Evolutionary conservation across 2,329 filamentous ascomycete genomes (phyloP).

Genomic region (Aspergillus intermedius): DNA sequence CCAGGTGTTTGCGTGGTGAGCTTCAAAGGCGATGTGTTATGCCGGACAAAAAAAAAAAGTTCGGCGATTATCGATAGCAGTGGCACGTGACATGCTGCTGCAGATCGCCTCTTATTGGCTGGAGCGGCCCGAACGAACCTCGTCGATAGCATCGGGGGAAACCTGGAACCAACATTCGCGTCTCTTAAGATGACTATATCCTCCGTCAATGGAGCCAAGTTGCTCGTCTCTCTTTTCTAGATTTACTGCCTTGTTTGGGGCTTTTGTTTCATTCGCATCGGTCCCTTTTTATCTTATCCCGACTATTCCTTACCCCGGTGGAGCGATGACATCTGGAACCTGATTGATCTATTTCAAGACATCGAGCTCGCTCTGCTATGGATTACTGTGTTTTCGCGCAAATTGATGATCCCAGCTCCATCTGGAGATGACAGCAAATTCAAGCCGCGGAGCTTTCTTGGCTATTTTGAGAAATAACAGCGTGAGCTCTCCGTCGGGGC

Average conservation of each 20-base stretch:
- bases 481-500: slow-evolving; percentile 19
- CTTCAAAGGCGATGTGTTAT: not conserved
- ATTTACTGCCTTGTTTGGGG: not conserved
- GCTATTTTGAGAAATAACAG: slow-evolving; percentile 20
- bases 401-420: slow-evolving; percentile 5
- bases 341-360: slow-evolving; percentile 12
- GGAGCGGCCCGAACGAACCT: slow-evolving; percentile 25
- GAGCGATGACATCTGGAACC: slow-evolving; percentile 13
- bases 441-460: slow-evolving; percentile 15
- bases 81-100: slow-evolving; percentile 23
- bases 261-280: slow-evolving; percentile 1
- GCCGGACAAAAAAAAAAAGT: slow-evolving; percentile 20
- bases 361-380: slow-evolving; percentile 14
- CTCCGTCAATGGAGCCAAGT: not conserved
- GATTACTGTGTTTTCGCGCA: slow-evolving; percentile 9
- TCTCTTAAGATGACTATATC: slow-evolving; percentile 1
- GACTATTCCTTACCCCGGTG: not conserved
- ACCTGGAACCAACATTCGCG: slow-evolving; percentile 6
- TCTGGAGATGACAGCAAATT: slow-evolving; percentile 32
- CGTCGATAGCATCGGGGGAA: slow-evolving; percentile 12
- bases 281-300: not conserved
- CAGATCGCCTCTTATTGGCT: slow-evolving; percentile 24
- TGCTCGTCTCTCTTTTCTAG: not conserved
- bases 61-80: slow-evolving; percentile 20
- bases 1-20: not conserved